phyloP scores from a whole-genome alignment of 2,329 filamentous ascomycete genomes.

The Trichoderma sp. region DNA sequence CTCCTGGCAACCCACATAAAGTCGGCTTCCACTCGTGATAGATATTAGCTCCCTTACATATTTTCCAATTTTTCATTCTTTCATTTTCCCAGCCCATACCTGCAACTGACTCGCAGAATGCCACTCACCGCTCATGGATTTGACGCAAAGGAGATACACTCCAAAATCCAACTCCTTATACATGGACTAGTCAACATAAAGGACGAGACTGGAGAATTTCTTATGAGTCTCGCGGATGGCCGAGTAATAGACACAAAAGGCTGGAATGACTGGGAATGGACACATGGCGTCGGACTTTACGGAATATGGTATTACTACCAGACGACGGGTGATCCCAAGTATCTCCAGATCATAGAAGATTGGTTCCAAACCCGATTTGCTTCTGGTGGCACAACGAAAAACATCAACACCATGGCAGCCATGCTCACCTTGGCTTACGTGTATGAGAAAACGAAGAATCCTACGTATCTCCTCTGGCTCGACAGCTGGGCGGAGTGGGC shows the following conservation, averaged over 20 bases:
- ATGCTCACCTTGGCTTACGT: conserved; percentile 6
- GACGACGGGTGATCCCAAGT: not conserved
- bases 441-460: conserved; percentile 1
- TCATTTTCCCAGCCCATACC: not conserved
- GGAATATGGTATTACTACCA: conserved; percentile 15
- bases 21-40: not conserved
- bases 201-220: conserved; percentile 8
- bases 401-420: conserved; percentile 14
- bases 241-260: conserved; percentile 12
- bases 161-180: conserved; percentile 4
- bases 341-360: conserved; percentile 10
- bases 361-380: not conserved
- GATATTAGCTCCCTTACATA: not conserved
- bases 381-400: conserved; percentile 2
- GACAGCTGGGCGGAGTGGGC: conserved; percentile 14
- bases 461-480: not conserved
- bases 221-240: conserved; percentile 10
- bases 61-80: not conserved
- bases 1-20: not conserved
- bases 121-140: not conserved
- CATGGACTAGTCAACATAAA: conserved; percentile 6
- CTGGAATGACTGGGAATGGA: conserved; percentile 16
- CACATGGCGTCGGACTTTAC: conserved; percentile 7
- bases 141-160: conserved; percentile 6
- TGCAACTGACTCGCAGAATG: not conserved